Conservation (phyloP, 768 basidiomycete species). For the Termitomyces sp. region DNA sequence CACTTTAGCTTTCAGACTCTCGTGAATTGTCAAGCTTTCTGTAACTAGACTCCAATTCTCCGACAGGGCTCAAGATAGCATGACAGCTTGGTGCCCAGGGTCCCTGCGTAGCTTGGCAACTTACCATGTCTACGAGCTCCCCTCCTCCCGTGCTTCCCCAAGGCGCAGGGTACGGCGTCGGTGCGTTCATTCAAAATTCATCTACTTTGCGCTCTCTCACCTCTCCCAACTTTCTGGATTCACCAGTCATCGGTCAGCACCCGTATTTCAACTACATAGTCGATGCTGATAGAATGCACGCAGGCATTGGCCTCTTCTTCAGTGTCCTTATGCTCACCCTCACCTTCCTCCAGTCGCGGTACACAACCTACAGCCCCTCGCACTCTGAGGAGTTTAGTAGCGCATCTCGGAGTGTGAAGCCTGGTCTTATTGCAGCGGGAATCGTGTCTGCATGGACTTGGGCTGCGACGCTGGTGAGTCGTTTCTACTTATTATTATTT, state of each 20-base stretch:
- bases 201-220: neutral
- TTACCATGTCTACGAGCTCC: too few species aligned
- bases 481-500: too few species aligned
- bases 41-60: too few species aligned
- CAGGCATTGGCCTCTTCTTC: slow-evolving; percentile 60
- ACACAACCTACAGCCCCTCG: slow-evolving; percentile 74
- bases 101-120: too few species aligned
- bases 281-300: neutral
- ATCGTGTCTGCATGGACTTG: slow-evolving; percentile 94
- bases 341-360: slow-evolving; percentile 78
- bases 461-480: slow-evolving; percentile 62
- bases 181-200: slow-evolving; percentile 10
- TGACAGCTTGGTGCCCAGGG: too few species aligned
- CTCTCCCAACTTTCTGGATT: neutral
- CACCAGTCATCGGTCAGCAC: slow-evolving; percentile 44
- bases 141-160: slow-evolving; percentile 4
- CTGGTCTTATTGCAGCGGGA: slow-evolving; percentile 88
- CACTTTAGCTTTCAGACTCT: too few species aligned
- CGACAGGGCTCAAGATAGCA: too few species aligned
- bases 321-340: slow-evolving; percentile 73
- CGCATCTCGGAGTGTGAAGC: slow-evolving; percentile 81
- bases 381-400: slow-evolving; percentile 82
- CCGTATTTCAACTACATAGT: neutral
- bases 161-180: slow-evolving; percentile 20
- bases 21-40: too few species aligned